Evolutionary conservation across 768 basidiomycete species (phyloP).

Genomic region (Suillus lakei): DNA sequence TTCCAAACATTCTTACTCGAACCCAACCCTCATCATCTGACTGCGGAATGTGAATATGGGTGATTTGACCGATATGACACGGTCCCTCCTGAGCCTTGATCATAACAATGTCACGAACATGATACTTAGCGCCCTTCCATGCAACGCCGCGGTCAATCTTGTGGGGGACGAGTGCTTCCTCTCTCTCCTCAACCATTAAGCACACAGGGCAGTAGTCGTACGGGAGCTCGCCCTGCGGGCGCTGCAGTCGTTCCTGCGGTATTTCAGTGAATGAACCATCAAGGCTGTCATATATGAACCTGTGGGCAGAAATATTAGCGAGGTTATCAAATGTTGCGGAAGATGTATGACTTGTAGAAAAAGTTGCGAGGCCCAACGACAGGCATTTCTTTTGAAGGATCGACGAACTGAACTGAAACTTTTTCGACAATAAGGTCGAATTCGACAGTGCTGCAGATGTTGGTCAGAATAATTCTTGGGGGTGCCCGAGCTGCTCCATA

Average conservation of each 20-base stretch:
- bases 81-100: constrained; percentile 53
- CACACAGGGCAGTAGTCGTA: constrained; percentile 64
- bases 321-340: background rate
- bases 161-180: constrained; percentile 34
- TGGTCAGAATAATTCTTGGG: constrained; percentile 66
- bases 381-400: constrained; percentile 28
- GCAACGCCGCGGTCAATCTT: constrained; percentile 47
- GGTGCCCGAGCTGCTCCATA: constrained; percentile 61
- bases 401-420: constrained; percentile 45
- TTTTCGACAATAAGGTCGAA: constrained; percentile 52
- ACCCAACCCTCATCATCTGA: constrained; percentile 27
- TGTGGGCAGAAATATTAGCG: constrained; percentile 25
- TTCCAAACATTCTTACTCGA: constrained; percentile 51
- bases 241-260: constrained; percentile 27
- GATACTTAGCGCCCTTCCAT: constrained; percentile 55
- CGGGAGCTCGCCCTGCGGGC: constrained; percentile 22
- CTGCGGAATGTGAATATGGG: constrained; percentile 29
- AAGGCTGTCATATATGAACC: constrained; percentile 54
- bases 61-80: constrained; percentile 61
- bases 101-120: constrained; percentile 64
- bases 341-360: constrained; percentile 57
- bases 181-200: constrained; percentile 33
- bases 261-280: constrained; percentile 53
- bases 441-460: constrained; percentile 52
- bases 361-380: constrained; percentile 44